phyloP scores from a whole-genome alignment of 2,329 filamentous ascomycete species.

The Exophiala mesophila region DNA sequence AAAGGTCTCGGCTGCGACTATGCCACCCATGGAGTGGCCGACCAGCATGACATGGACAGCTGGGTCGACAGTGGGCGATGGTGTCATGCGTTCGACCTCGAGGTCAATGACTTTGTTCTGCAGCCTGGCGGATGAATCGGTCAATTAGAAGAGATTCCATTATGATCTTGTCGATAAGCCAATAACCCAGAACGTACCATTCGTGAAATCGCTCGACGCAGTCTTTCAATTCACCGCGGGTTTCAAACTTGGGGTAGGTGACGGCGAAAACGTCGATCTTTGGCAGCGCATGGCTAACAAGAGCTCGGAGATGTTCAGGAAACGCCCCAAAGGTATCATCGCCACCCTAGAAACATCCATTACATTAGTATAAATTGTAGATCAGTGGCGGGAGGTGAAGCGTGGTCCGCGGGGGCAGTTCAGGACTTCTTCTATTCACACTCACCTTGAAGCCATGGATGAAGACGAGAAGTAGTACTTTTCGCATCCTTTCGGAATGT shows the following conservation, averaged over 20 bases:
- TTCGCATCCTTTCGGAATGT: constrained; percentile 36
- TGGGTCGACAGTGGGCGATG: constrained; percentile 79
- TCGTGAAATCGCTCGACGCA: constrained; percentile 44
- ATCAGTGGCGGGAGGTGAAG: too few relatives aligned
- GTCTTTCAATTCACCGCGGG: constrained; percentile 43
- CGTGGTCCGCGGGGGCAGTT: too few relatives aligned
- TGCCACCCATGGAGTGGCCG: constrained; percentile 89
- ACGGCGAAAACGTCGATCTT: constrained; percentile 38
- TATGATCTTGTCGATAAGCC: background rate
- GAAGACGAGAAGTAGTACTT: constrained; percentile 44
- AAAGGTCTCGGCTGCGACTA: constrained; percentile 85
- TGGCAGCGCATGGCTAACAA: constrained; percentile 41
- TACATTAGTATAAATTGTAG: constrained; percentile 1
- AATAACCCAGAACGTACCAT: constrained; percentile 34
- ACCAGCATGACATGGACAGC: constrained; percentile 76
- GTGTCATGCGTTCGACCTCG: constrained; percentile 74
- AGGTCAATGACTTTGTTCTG: constrained; percentile 90
- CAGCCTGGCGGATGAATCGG: constrained; percentile 52
- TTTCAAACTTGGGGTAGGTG: constrained; percentile 48
- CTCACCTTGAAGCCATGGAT: constrained; percentile 47
- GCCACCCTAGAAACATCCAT: constrained; percentile 35
- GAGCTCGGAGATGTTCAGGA: constrained; percentile 39
- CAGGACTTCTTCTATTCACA: too few relatives aligned
- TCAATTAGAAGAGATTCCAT: background rate
- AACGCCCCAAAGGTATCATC: constrained; percentile 47